Percentiles rank a stretch among this genome's conserved stretches.
Evolutionary conservation across 2,329 filamentous ascomycete species (phyloP).

Genomic region (Talaromyces sp.): DNA sequence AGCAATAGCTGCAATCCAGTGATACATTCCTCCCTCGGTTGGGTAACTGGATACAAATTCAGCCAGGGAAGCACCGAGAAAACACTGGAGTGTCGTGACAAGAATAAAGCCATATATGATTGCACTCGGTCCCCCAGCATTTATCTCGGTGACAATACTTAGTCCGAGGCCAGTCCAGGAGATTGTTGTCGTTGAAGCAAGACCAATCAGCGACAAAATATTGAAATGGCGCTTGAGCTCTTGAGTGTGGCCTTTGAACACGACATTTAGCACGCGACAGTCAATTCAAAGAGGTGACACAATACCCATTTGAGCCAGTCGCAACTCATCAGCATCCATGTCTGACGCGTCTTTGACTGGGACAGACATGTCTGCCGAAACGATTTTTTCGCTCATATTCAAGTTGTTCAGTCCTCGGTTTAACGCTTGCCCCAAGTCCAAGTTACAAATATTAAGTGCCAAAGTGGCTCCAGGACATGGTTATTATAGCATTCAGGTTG

Average conservation of each 20-base stretch:
- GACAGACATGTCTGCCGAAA: constrained; percentile 5
- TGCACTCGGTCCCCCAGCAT: constrained; percentile 41
- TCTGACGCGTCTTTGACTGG: constrained; percentile 22
- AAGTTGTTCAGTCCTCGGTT: neutral
- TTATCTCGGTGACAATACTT: constrained; percentile 42
- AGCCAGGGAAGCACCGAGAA: constrained; percentile 41
- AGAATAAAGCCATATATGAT: constrained; percentile 49
- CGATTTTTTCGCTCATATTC: neutral
- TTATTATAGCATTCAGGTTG: neutral
- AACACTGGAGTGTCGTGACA: constrained; percentile 42
- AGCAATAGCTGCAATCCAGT: constrained; percentile 46
- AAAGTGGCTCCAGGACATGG: neutral
- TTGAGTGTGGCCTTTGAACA: constrained; percentile 39
- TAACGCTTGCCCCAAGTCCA: neutral
- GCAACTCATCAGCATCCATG: constrained; percentile 29
- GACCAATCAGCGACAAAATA: constrained; percentile 43
- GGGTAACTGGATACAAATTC: constrained; percentile 47
- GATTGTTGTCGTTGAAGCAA: constrained; percentile 47
- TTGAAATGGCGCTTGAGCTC: constrained; percentile 46
- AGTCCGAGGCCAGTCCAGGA: constrained; percentile 30
- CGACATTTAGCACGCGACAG: neutral
- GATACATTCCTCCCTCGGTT: constrained; percentile 47
- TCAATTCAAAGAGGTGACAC: neutral
- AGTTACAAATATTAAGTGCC: neutral
- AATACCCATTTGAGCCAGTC: constrained; percentile 42